Evolutionary conservation across 2,329 filamentous ascomycete species (phyloP).

Genomic region (Xylariaceae sp.): DNA sequence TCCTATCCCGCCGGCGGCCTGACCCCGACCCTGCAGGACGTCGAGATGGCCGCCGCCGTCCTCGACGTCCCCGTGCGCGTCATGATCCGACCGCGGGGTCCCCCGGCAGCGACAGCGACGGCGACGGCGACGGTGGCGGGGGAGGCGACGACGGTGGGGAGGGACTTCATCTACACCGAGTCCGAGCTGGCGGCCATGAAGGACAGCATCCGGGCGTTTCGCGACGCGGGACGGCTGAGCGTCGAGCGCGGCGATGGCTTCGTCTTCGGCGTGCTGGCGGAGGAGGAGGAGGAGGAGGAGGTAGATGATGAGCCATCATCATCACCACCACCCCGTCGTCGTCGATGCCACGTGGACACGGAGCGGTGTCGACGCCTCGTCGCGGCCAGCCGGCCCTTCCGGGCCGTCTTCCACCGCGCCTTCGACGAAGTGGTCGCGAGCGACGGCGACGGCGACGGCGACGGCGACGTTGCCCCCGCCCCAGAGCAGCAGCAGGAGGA

Average conservation of each 20-base stretch:
- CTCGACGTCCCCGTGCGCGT: conserved; percentile 36
- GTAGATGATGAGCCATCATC: neutral
- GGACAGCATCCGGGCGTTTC: conserved; percentile 30
- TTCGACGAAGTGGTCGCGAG: conserved; percentile 43
- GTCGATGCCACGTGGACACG: conserved; percentile 29
- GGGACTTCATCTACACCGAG: conserved; percentile 43
- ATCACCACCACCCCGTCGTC: neutral
- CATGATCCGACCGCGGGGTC: conserved; percentile 47
- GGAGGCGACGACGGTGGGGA: conserved; percentile 2
- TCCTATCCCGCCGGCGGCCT: conserved; percentile 45
- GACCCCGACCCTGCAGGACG: conserved; percentile 38
- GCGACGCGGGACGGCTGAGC: conserved; percentile 29
- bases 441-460: conserved; percentile 4
- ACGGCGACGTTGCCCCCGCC: conserved; percentile 1
- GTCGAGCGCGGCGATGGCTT: conserved; percentile 43
- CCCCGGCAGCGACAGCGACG: conserved; percentile 12
- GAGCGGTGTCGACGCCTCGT: conserved; percentile 34
- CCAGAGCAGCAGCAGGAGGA: too few species aligned
- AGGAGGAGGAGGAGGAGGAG: conserved; percentile 3
- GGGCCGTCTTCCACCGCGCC: conserved; percentile 48
- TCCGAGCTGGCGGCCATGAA: conserved; percentile 38
- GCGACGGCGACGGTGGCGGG: conserved; percentile 11
- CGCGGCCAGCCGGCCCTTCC: conserved; percentile 31
- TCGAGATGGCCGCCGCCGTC: conserved; percentile 18
- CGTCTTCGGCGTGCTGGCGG: conserved; percentile 43